phyloP scores from a whole-genome alignment of 148 eudicot species.

The Camellia lanceoleosa region DNA sequence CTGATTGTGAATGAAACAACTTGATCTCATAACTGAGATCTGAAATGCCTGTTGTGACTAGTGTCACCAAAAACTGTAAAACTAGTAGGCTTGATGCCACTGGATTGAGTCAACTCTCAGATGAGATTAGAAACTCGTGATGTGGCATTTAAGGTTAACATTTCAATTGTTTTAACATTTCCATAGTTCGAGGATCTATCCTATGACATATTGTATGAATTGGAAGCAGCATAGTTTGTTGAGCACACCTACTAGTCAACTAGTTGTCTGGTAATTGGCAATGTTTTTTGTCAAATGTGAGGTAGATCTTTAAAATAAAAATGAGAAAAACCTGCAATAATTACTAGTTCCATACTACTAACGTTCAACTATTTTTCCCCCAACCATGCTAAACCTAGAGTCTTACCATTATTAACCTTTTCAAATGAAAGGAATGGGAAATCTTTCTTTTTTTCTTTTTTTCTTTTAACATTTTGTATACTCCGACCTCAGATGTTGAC shows the following conservation, averaged over 20 bases:
- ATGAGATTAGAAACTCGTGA: neutral
- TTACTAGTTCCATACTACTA: neutral
- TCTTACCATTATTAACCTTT: no score
- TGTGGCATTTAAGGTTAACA: neutral
- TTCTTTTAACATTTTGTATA: no score
- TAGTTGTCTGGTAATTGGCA: neutral
- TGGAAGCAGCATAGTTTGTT: neutral
- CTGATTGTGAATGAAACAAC: no score
- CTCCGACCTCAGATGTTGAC: no score
- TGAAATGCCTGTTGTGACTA: neutral
- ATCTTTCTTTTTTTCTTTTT: no score
- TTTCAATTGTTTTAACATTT: neutral
- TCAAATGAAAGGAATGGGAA: no score
- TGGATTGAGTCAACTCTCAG: conserved; percentile 1
- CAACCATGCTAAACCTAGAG: no score
- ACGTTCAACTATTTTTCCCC: no score
- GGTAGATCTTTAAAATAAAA: neutral
- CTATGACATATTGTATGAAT: neutral
- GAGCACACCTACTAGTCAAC: neutral
- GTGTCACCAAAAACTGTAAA: no score
- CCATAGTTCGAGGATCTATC: neutral
- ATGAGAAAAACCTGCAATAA: neutral
- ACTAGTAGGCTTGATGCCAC: neutral
- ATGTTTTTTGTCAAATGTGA: neutral
- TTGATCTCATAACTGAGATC: neutral